phyloP scores from a whole-genome alignment of 2,329 filamentous ascomycete species.

The Eutypa lata region DNA sequence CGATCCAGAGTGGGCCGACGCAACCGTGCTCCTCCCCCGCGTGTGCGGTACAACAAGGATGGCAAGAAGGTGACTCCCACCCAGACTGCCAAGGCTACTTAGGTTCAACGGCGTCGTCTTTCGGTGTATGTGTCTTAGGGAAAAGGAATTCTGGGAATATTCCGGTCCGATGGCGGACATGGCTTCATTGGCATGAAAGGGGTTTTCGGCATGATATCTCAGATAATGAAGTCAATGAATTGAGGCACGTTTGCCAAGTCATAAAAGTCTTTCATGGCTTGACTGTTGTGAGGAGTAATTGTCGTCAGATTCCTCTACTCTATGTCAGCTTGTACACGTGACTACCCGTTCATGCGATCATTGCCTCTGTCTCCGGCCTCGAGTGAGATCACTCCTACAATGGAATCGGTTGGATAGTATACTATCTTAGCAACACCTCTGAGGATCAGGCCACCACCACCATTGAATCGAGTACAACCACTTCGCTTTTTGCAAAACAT shows the following conservation, averaged over 20 bases:
- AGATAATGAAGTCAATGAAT: slow-evolving; percentile 32
- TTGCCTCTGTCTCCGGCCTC: not conserved
- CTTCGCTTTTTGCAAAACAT: too few species aligned
- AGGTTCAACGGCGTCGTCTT: slow-evolving; percentile 17
- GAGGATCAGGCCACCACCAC: not conserved
- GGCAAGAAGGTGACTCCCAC: slow-evolving; percentile 98
- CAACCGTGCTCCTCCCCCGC: slow-evolving; percentile 96
- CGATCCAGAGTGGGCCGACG: slow-evolving; percentile 94
- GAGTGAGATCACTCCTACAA: too few species aligned
- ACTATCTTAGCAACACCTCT: too few species aligned
- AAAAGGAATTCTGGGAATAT: slow-evolving; percentile 18
- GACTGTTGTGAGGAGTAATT: too few species aligned
- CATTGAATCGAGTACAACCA: not conserved
- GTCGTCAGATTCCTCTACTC: too few species aligned
- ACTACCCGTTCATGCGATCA: too few species aligned
- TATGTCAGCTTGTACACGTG: too few species aligned
- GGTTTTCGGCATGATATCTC: slow-evolving; percentile 29
- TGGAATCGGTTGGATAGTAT: too few species aligned
- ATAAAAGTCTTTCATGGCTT: not conserved
- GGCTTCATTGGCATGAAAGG: slow-evolving; percentile 26
- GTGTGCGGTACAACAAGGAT: slow-evolving; percentile 99
- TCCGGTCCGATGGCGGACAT: slow-evolving; percentile 24
- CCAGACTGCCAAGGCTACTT: slow-evolving; percentile 66
- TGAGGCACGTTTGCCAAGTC: slow-evolving; percentile 22
- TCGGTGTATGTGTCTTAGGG: slow-evolving; percentile 19